Base-by-base conservation (phyloP, 2,329 filamentous ascomycete genomes). In the Monilinia fructigena region DNA sequence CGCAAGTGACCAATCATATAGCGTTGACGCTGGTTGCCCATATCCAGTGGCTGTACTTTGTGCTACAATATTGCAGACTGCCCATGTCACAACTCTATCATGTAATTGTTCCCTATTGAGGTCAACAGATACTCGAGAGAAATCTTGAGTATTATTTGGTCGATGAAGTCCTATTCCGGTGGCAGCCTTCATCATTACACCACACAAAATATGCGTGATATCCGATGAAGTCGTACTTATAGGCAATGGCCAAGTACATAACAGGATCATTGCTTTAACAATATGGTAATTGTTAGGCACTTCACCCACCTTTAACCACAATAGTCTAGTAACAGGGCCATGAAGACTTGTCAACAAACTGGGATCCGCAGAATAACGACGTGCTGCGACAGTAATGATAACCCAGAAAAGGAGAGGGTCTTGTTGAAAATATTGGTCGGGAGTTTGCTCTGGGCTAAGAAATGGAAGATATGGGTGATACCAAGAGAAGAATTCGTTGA, bases 391-490 rank as follows among this genome's bases (percentile, higher is more conserved):
- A 47, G 89, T 85, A 55, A 93, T 82, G 67, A 94, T 89, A 58
- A 90, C 85, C 93, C 93, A 97, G 78, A 96, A 96, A 1, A 97
- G 83, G 18, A 97, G 82, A 4, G 88, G 87, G 61, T 92, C 90
- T 73, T 94, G 89, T 68, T 88, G 84, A 74, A 90, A 90, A 76
- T 91, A 95, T 67, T 87, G 82, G 56, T 95, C 89, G 1, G 92
- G 89, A 0, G 85, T 79, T 70, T 88, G 86, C 12, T 82, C 75
- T 7, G 86, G 82, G 72, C 88, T 89, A 70, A 94, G 83, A 74
- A 94, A 90, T 0, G 91, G 90, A 20, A 94, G 79, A 75, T 91
- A 94, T 1, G 86, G 88, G 75, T 95, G 91, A 76, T 93, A 94
- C 74, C 82, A 86, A 68, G 82, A 80, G 79, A 92, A 94, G 78